Conservation (phyloP, 225 moss, liverwort and hornwort species). For the Marchantia paleacea region DNA sequence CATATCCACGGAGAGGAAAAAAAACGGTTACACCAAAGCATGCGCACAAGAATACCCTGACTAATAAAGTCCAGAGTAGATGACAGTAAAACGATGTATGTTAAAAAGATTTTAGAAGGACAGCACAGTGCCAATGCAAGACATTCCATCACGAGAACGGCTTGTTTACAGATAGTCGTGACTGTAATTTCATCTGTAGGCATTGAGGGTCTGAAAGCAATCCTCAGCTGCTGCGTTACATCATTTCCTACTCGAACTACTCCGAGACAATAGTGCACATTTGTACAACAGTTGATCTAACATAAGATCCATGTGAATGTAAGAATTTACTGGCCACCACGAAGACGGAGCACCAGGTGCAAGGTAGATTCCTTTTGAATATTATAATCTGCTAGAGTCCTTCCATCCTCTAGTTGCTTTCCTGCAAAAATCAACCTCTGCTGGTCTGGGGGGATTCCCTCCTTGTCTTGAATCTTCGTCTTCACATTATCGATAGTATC, state of each 20-base stretch:
- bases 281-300: background rate
- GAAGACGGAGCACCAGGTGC: slow-evolving; percentile 36
- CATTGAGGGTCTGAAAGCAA: background rate
- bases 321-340: slow-evolving; percentile 21
- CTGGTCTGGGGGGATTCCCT: slow-evolving; percentile 35
- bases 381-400: slow-evolving; percentile 29
- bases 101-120: background rate
- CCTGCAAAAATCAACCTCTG: slow-evolving; percentile 34
- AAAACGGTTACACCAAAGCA: too few relatives aligned
- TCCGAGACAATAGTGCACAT: background rate
- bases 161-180: background rate
- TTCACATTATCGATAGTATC: slow-evolving; percentile 25
- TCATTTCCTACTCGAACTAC: background rate
- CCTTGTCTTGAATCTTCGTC: slow-evolving; percentile 34
- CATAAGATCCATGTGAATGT: slow-evolving; percentile 7
- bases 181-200: too few relatives aligned
- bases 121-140: background rate
- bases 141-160: background rate
- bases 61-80: too few relatives aligned
- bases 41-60: too few relatives aligned
- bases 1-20: background rate
- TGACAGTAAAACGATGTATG: too few relatives aligned
- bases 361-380: slow-evolving; percentile 34
- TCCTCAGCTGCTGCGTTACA: background rate
- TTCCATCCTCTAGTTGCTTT: slow-evolving; percentile 35